Evolutionary conservation across 768 basidiomycete species (phyloP), one percentile per base, ranked within the genome.

Genomic region (Mycena alexandri): DNA sequence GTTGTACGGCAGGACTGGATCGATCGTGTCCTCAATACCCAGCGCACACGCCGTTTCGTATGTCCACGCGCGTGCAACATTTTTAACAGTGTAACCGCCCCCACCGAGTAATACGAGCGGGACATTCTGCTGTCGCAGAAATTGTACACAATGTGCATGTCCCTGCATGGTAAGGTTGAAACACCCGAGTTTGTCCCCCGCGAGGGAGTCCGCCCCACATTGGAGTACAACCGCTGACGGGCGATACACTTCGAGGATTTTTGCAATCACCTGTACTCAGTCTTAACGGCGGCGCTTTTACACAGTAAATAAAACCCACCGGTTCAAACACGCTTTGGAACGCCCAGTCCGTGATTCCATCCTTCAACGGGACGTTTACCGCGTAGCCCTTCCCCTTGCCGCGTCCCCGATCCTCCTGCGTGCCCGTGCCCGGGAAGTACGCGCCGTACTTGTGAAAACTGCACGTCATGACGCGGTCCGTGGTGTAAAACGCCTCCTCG

Each of bases 401-500:
- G 69, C 91, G 87, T 12, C 98, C 98, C 67, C 86, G 84, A 75
- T 98, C 96, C 71, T 93, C 89, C 67, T 96, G 89, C 2, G 92
- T 92, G 13, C 85, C 94, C 0, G 94, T 95, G 7, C 94, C 94
- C 7, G 94, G 94, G 77, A 96, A 97, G 75, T 91, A 96, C 74
- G 98, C 96, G 19, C 98, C 97, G 73, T 93, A 98, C 79, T 98
- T 97, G 82, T 99, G 98, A 77, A 99, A 97, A 53, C 93, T 94
- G 74, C 91, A 93, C 3, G 97, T 98, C 93, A 98, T 96, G 73
- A 99, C 98, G 56, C 98, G 86, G 77, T 99, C 94, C 5, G 95
- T 97, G 41, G 94, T 96, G 77, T 98, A 98, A 82, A 99, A 98
- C 3, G 97, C 98, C 76, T 99, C 98, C 74, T 99, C 98, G 38